A percentile compares a stretch with the other conserved stretches of the same genome.
These are phyloP conservation scores for Paramecium octaurelia DNA, from an alignment of 73 alveolate species.

Conservation along the genomic window DNA sequence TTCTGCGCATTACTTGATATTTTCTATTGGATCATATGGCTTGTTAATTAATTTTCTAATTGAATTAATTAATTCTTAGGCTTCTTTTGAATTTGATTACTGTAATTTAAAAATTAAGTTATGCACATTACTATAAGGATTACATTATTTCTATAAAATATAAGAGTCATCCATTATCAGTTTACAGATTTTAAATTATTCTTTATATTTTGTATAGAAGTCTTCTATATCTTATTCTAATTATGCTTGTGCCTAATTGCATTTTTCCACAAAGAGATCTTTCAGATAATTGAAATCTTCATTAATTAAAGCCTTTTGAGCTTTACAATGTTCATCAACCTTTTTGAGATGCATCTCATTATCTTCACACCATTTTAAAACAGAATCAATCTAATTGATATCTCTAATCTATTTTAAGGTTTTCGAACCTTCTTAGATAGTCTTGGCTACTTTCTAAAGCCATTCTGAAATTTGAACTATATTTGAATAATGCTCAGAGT, in stretches of 20 bases:
- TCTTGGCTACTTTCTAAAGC: neutral
- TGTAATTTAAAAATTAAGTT: neutral
- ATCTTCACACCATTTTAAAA: conserved; percentile 62
- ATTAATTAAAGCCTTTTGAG: conserved; percentile 48
- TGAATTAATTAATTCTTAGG: neutral
- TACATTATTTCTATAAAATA: neutral
- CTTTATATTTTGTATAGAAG: conserved; percentile 4
- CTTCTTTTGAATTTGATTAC: neutral
- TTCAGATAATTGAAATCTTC: conserved; percentile 43
- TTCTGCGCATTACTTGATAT: neutral
- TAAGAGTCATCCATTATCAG: neutral
- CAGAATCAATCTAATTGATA: conserved; percentile 22
- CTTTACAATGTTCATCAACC: conserved; percentile 58
- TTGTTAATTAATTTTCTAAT: conserved; percentile 3
- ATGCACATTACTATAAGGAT: neutral
- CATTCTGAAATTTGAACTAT: neutral
- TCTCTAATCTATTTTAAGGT: conserved; percentile 26
- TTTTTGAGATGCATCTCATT: conserved; percentile 61
- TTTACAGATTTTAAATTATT: conserved; percentile 19
- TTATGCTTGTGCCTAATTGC: neutral
- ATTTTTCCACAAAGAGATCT: conserved; percentile 1
- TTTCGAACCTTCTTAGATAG: neutral
- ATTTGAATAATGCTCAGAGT: conserved; percentile 45
- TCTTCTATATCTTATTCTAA: conserved; percentile 42
- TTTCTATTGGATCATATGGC: conserved; percentile 3